Conservation (phyloP, 1,284 basidiomycete genomes). For the Cystobasidium slooffiae region DNA sequence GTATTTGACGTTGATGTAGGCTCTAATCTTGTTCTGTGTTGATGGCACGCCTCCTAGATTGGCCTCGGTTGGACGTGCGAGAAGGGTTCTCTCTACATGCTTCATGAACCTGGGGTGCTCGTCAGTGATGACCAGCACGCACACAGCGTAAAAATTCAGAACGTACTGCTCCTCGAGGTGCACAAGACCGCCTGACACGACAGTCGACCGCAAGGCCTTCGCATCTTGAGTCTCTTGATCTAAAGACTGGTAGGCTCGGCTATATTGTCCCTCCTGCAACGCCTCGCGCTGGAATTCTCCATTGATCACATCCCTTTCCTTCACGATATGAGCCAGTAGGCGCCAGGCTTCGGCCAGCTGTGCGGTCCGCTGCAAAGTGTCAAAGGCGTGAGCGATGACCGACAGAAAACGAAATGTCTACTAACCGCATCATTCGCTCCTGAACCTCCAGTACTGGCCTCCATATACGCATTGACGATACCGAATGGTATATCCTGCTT, state of each 20-base stretch:
- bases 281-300: slow-evolving; percentile 55
- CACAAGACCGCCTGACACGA: slow-evolving; percentile 51
- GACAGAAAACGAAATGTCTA: slow-evolving; percentile 51
- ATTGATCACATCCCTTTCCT: slow-evolving; percentile 60
- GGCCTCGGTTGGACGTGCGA: slow-evolving; percentile 80
- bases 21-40: slow-evolving; percentile 83
- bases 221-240: slow-evolving; percentile 47
- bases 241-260: slow-evolving; percentile 58
- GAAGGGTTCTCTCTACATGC: slow-evolving; percentile 81
- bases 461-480: slow-evolving; percentile 60
- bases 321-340: slow-evolving; percentile 59
- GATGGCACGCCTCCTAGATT: slow-evolving; percentile 89
- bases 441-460: slow-evolving; percentile 13
- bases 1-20: slow-evolving; percentile 78
- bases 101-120: slow-evolving; percentile 67
- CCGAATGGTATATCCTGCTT: slow-evolving; percentile 73
- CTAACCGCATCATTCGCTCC: slow-evolving; percentile 54
- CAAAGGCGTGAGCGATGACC: neutral
- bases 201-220: slow-evolving; percentile 54
- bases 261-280: slow-evolving; percentile 60
- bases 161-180: slow-evolving; percentile 66
- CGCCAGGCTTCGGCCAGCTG: slow-evolving; percentile 59
- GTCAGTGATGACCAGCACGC: slow-evolving; percentile 1
- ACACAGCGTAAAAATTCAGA: slow-evolving; percentile 57
- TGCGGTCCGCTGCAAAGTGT: slow-evolving; percentile 46